Evolutionary conservation across 2,329 filamentous ascomycete genomes (phyloP).

Genomic region (Fusarium pseudograminearum): DNA sequence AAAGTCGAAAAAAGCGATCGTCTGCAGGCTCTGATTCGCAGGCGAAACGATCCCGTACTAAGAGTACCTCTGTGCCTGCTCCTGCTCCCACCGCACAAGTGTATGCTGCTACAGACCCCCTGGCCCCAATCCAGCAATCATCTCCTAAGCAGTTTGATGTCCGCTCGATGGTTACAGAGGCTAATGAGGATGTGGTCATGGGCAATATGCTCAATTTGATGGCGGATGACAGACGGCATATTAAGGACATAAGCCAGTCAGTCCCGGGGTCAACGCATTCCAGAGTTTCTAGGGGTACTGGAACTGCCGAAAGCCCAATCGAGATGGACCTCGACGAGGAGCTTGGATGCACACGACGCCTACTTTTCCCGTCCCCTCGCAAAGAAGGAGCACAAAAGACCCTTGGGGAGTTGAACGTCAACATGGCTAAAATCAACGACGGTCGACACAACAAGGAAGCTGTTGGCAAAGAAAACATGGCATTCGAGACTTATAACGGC

Average conservation of each 20-base stretch:
- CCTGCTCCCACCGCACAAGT: slow-evolving; percentile 66
- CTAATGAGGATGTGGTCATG: slow-evolving; percentile 10
- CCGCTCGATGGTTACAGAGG: slow-evolving; percentile 33
- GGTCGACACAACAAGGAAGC: slow-evolving; percentile 53
- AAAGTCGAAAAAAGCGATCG: slow-evolving; percentile 63
- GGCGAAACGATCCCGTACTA: slow-evolving; percentile 62
- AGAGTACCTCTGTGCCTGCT: slow-evolving; percentile 60
- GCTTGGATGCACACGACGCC: slow-evolving; percentile 70
- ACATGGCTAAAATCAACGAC: slow-evolving; percentile 61
- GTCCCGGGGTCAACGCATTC: slow-evolving; percentile 63
- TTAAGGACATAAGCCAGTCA: slow-evolving; percentile 41
- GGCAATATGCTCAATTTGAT: slow-evolving; percentile 19
- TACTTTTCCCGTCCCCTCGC: slow-evolving; percentile 82
- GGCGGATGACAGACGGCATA: slow-evolving; percentile 6
- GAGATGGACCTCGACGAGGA: slow-evolving; percentile 62
- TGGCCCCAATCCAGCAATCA: slow-evolving; percentile 59
- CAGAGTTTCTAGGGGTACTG: slow-evolving; percentile 65
- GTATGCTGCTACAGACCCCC: slow-evolving; percentile 65
- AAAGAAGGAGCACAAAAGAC: slow-evolving; percentile 73
- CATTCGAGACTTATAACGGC: slow-evolving; percentile 56
- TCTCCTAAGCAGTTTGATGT: slow-evolving; percentile 48
- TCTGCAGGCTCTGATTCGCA: slow-evolving; percentile 57
- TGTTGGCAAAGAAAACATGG: slow-evolving; percentile 61
- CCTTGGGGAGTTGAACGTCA: slow-evolving; percentile 68
- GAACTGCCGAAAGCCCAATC: slow-evolving; percentile 69